Base-by-base conservation (phyloP, 1,284 basidiomycete species). In the Volvariella surrecta region DNA sequence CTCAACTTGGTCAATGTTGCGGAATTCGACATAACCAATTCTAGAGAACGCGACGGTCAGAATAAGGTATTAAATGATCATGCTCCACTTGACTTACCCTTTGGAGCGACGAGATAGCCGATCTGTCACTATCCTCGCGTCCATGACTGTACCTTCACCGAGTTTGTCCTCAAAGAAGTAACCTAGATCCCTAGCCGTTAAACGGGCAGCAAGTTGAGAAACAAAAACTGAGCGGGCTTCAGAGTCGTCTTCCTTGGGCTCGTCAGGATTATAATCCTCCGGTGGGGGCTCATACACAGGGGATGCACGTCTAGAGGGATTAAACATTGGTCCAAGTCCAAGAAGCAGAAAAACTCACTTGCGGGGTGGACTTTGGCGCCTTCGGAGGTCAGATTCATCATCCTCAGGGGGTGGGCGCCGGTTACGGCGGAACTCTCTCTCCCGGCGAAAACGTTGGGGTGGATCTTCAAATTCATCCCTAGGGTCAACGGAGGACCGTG, bases 161-260 rank as follows among this genome's bases (percentile, higher is more conserved):
- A 97, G 74, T 62, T 91, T 93, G 61, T 96, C 90, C 72, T 98
- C 95, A 60, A 99, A 98, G 72, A 99, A 99, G 66, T 95, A 89
- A 50, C 93, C 93, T 61, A 99, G 72, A 70, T 99, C 95, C 58
- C 89, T 79, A 57, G 93, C 91, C 46, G 91, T 95, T 60, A 98
- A 82, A 57, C 91, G 82, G 46, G 92, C 90, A 54, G 95, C 90
- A 59, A 99, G 82, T 69, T 98, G 95, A 56, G 93, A 94, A 61
- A 97, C 93, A 68, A 99, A 99, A 52, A 98, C 89, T 54, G 95
- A 97, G 62, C 96, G 88, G 58, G 87, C 82, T 75, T 98, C 94
- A 47, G 86, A 92, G 62, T 92, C 92, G 58, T 89, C 87, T 62
- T 86, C 88, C 61, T 79, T 87, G 3, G 77, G 79, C 50, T 86